Base-by-base conservation (phyloP, 495 filamentous ascomycete species). In the Aspergillus sparsus region DNA sequence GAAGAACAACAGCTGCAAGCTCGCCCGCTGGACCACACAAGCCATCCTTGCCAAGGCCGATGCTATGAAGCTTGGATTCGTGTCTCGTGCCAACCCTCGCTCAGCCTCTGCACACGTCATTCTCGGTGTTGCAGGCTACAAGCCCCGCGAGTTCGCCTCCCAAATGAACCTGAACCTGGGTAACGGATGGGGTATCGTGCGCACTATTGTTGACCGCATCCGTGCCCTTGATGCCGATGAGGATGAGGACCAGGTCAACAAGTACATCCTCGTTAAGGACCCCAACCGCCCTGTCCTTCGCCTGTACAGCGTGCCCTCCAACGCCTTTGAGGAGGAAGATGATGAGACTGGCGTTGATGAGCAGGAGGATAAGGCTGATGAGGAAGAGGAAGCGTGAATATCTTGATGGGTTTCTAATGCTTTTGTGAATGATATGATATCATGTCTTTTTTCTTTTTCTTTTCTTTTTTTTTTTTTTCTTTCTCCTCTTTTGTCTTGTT, bases 1-100 rank as follows among this genome's bases (percentile, higher is more conserved):
- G 94, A 98, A 98, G 87, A 98, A 98, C 84, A 98, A 98, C 83
- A 90, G 86, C 69, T 93, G 89, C 85, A 98, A 98, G 81, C 85
- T 98, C 55, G 95, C 94, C 36, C 81, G 94, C 66, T 98, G 94
- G 94, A 96, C 94, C 16, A 89, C 91, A 53, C 94, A 98, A 80
- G 88, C 87, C 65, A 96, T 98, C 68, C 84, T 98, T 44, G 93
- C 94, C 68, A 92, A 92, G 77, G 93, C 94, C 16, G 93, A 98
- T 72, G 81, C 88, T 60, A 97, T 98, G 91, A 98, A 98, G 82
- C 86, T 98, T 69, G 94, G 94, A 85, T 98, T 98, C 75, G 92
- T 98, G 62, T 97, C 93, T 55, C 93, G 94, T 63, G 84, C 84
- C 58, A 95, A 91, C 77, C 92, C 95, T 56, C 93, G 94, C 82